Base-by-base conservation (phyloP, 1,139 yeast species). In the Chernovozyma sophiae-reginae region DNA sequence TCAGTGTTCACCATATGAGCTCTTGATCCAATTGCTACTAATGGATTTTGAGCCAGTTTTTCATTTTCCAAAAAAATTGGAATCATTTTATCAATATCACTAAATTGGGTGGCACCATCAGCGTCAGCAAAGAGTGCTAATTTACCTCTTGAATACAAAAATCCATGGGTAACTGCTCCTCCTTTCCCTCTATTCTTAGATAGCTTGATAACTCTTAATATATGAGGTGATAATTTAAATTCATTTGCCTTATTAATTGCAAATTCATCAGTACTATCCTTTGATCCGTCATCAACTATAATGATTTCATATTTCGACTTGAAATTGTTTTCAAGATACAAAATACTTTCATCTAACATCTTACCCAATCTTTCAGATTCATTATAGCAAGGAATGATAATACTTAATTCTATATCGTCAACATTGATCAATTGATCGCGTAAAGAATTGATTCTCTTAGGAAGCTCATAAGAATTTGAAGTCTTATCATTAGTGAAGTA, bases 1-100 rank as follows among this genome's bases (percentile, higher is more conserved):
- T 90, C 97, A 0, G 97, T 86, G 43, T 83, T 80, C 18, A 90
- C 96, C 96, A 92, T 87, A 55, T 92, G 97, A 2, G 97, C 96
- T 35, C 98, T 76, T 14, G 96, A 86, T 2, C 98, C 98, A 40
- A 94, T 77, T 1, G 95, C 90, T 24, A 92, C 71, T 0, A 77
- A 81, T 0, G 86, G 72, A 1, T 42, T 52, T 25, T 62, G 64
- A n/a, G 53, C 37, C 22, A 42, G 43, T 37, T 59, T 46, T 10
- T 43, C 14, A 4, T 38, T 11, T 10, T 47, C 35, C 4, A 4
- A 23, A 38, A 85, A 67, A 22, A 64, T 61, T 2, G 54, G 58
- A 13, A 81, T 48, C 43, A 92, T 68, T 41, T 74, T 75, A 3
- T 56, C 56, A 18, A 86, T 68, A 55, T 90, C 97, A 17, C 76